These are phyloP conservation scores for Hymenoscyphus fructigenus DNA, from an alignment of 2,329 filamentous ascomycete species.

Conservation along the genomic window DNA sequence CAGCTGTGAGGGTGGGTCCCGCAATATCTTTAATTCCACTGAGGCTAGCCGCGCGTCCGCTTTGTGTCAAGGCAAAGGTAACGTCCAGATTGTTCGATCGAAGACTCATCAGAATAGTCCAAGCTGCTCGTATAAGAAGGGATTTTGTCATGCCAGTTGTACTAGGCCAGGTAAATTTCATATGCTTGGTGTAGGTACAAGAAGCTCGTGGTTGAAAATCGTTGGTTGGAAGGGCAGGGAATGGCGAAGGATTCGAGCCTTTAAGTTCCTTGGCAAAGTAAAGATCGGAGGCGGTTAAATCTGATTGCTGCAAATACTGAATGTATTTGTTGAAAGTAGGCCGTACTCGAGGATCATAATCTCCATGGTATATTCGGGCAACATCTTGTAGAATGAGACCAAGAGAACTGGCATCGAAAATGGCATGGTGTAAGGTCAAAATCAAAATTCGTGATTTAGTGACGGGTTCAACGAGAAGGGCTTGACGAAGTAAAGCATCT, in stretches of 20 bases:
- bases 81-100: constrained; percentile 41
- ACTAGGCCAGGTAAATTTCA: not conserved
- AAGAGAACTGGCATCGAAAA: constrained; percentile 51
- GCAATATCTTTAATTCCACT: constrained; percentile 42
- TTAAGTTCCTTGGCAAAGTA: constrained; percentile 14
- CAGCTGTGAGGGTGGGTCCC: constrained; percentile 44
- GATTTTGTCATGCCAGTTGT: constrained; percentile 12
- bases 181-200: constrained; percentile 1
- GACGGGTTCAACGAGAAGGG: no score
- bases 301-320: constrained; percentile 43
- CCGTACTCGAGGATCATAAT: not conserved
- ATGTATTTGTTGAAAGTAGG: constrained; percentile 38
- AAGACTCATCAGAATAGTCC: constrained; percentile 41
- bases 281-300: constrained; percentile 4
- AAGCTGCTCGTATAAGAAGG: constrained; percentile 33
- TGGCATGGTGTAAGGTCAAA: constrained; percentile 50
- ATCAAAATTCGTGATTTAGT: constrained; percentile 37
- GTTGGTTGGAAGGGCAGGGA: constrained; percentile 13
- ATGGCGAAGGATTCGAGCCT: constrained; percentile 10
- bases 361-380: constrained; percentile 4
- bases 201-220: constrained; percentile 6
- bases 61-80: constrained; percentile 44
- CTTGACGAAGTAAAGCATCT: no score
- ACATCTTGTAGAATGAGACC: constrained; percentile 22
- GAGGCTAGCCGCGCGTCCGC: constrained; percentile 42